Evolutionary conservation across 2,329 filamentous ascomycete species (phyloP), one percentile per base, ranked within the genome.

Genomic region (Apiospora pterosperma): DNA sequence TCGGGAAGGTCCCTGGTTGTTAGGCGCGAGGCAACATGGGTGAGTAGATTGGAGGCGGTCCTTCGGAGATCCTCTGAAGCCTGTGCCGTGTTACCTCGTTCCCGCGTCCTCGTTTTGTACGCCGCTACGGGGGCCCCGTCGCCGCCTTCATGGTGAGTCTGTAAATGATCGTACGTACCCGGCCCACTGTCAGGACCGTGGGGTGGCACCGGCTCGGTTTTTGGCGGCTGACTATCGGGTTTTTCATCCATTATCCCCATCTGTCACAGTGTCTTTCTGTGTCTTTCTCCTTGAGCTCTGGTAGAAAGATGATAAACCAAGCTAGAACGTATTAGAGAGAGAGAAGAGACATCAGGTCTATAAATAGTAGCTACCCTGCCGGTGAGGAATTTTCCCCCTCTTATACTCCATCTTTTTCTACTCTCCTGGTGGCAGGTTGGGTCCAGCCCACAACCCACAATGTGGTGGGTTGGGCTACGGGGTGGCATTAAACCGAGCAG

Each of bases 1-100:
- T 75, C 72, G 5, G 68, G 69, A 68, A 65, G 71, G n/a, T 68
- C 66, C 63, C 71, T 69, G 7, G 74, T 75, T 2, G 72, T 73
- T 14, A 75, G 67, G 21, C 72, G 71, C 21, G 73, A 74, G 36
- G 68, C 67, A 12, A 74, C 73, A 6, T 70, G 69, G 8, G 71
- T 63, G 14, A 76, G 68, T 8, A 72, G 68, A 66, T 72, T 73
- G 64, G 71, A 74, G n/a, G 72, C 67, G 2, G 72, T 72, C 63
- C 58, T 36, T 5, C 58, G 58, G 11, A 60, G 36, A 39, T 60
- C 58, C 58, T 39, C 58, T 10, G 58, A 60, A 16, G 34, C 58
- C n/a, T 36, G 58, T 19, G 58, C 21, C 7, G 25, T 31, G 28
- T 31, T 34, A 8, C 25, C 28, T 55, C 44, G 19, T 10, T 42